phyloP scores from a whole-genome alignment of 1,139 yeast species.

The Saccharomyces hybrid region DNA sequence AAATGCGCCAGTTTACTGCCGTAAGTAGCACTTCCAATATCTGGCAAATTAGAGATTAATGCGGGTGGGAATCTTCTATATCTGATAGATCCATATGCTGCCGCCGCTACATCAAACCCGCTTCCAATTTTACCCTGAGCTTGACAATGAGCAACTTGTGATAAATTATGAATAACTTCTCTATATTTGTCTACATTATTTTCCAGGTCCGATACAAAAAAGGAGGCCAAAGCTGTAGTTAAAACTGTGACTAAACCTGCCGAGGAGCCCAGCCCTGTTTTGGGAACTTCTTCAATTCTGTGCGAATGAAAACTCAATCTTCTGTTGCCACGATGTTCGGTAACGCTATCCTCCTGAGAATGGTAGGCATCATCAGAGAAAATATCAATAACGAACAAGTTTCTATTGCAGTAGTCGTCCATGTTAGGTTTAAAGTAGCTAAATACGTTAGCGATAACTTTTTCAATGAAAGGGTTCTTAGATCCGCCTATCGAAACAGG shows the following conservation, averaged over 20 bases:
- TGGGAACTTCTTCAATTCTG: slow-evolving; percentile 67
- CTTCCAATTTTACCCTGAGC: slow-evolving; percentile 96
- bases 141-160: slow-evolving; percentile 85
- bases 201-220: slow-evolving; percentile 36
- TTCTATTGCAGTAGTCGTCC: neutral
- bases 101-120: slow-evolving; percentile 96
- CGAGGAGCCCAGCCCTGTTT: slow-evolving; percentile 93
- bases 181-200: slow-evolving; percentile 20
- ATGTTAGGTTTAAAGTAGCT: slow-evolving; percentile 38
- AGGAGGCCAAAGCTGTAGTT: slow-evolving; percentile 58
- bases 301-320: slow-evolving; percentile 53
- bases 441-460: slow-evolving; percentile 50
- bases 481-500: slow-evolving; percentile 32
- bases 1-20: slow-evolving; percentile 33
- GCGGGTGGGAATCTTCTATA: slow-evolving; percentile 65
- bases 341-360: slow-evolving; percentile 49
- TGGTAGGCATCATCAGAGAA: slow-evolving; percentile 89
- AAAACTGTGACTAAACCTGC: slow-evolving; percentile 87
- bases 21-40: slow-evolving; percentile 10
- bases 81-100: slow-evolving; percentile 81
- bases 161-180: slow-evolving; percentile 60
- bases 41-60: slow-evolving; percentile 40
- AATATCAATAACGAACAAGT: slow-evolving; percentile 47
- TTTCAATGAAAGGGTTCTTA: slow-evolving; percentile 69
- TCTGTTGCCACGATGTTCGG: slow-evolving; percentile 33